Percentiles rank a stretch among this genome's conserved stretches.
Evolutionary conservation across 495 filamentous ascomycete genomes (phyloP).

Genomic region (Penicillium dipodomyicola): DNA sequence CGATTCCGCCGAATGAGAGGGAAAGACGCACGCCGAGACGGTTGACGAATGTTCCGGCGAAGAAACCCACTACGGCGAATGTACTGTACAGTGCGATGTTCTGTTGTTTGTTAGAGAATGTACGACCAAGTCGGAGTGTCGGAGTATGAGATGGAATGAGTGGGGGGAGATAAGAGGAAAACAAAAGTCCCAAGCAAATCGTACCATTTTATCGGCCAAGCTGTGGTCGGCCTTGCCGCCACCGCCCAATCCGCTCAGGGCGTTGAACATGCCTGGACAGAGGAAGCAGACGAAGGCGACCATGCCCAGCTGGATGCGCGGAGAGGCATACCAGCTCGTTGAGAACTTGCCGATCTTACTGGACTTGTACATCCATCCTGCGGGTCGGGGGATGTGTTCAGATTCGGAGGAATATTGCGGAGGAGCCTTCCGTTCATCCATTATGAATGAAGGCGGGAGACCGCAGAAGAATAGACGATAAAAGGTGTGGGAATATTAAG

Average conservation of each 20-base stretch:
- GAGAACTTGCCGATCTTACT: slow-evolving; percentile 46
- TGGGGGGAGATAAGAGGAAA: not conserved
- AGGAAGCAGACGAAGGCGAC: slow-evolving; percentile 72
- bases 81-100: slow-evolving; percentile 62
- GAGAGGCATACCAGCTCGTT: slow-evolving; percentile 70
- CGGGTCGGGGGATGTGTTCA: slow-evolving; percentile 17
- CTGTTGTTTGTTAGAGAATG: slow-evolving; percentile 12
- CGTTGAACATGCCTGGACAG: slow-evolving; percentile 83
- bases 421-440: slow-evolving; percentile 20
- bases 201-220: slow-evolving; percentile 42
- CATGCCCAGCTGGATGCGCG: slow-evolving; percentile 51
- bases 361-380: slow-evolving; percentile 53
- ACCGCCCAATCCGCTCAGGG: slow-evolving; percentile 52
- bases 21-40: slow-evolving; percentile 43
- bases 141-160: not conserved
- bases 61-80: slow-evolving; percentile 54
- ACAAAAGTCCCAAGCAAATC: slow-evolving; percentile 11
- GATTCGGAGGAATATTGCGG: slow-evolving; percentile 11
- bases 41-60: slow-evolving; percentile 52
- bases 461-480: not conserved
- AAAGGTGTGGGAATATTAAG: not conserved
- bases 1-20: slow-evolving; percentile 45
- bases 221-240: slow-evolving; percentile 45
- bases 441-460: slow-evolving; percentile 6
- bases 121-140: not conserved